Evolutionary conservation across 495 filamentous ascomycete species (phyloP).

Genomic region (Aspergillus sclerotioniger): DNA sequence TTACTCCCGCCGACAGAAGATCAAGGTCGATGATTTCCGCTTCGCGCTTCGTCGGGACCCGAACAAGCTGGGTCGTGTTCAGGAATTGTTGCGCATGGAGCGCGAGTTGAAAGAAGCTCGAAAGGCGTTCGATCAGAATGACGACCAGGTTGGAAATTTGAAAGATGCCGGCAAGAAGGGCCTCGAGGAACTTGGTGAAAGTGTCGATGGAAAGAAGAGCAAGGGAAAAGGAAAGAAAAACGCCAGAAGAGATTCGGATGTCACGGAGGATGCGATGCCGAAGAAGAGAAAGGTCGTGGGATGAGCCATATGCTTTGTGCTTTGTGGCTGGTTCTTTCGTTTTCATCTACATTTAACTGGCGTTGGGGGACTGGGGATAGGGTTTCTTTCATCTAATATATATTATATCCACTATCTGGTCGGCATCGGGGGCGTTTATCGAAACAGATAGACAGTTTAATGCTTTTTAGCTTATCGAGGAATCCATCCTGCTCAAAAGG

Average conservation of each 20-base stretch:
- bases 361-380: background rate
- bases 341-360: background rate
- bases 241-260: slow-evolving; percentile 41
- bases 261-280: slow-evolving; percentile 39
- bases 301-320: slow-evolving; percentile 10
- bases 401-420: slow-evolving; percentile 2
- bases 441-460: background rate
- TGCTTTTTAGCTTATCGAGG: background rate
- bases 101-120: slow-evolving; percentile 74
- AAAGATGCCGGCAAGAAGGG: slow-evolving; percentile 44
- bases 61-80: slow-evolving; percentile 81
- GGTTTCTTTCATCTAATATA: background rate
- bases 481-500: background rate
- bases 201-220: slow-evolving; percentile 33
- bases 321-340: background rate
- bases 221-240: slow-evolving; percentile 47
- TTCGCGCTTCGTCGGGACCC: slow-evolving; percentile 85
- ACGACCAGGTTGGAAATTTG: slow-evolving; percentile 43
- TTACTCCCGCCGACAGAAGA: slow-evolving; percentile 83
- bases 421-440: slow-evolving; percentile 2
- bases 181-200: slow-evolving; percentile 20
- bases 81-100: slow-evolving; percentile 80
- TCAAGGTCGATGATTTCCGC: slow-evolving; percentile 97
- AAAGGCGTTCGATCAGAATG: slow-evolving; percentile 62
- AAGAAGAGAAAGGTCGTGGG: slow-evolving; percentile 45